A percentile compares a stretch with the other conserved stretches of the same genome.
Evolutionary conservation across 1,284 basidiomycete genomes (phyloP).

Genomic region (Cutaneotrichosporon arboriforme): DNA sequence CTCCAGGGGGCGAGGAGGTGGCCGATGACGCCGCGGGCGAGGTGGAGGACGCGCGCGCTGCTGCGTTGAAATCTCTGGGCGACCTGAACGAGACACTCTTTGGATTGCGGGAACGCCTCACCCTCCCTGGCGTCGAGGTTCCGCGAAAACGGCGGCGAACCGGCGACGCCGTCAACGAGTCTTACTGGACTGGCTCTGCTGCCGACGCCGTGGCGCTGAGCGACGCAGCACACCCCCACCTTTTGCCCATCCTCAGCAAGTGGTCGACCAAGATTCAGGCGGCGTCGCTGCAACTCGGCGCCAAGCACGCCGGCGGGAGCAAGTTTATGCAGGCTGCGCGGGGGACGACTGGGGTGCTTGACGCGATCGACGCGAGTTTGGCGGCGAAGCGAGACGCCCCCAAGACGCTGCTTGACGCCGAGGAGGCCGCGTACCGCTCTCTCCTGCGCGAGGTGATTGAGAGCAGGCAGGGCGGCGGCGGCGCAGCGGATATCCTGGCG

Average conservation of each 20-base stretch:
- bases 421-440: constrained; percentile 86
- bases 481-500: constrained; percentile 27
- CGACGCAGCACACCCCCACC: constrained; percentile 57
- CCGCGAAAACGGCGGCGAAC: constrained; percentile 9
- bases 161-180: constrained; percentile 17
- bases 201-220: constrained; percentile 33
- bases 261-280: constrained; percentile 92
- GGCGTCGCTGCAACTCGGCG: constrained; percentile 56
- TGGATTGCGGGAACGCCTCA: constrained; percentile 57
- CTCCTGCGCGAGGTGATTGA: constrained; percentile 84
- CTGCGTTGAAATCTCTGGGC: constrained; percentile 31
- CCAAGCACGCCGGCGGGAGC: constrained; percentile 36
- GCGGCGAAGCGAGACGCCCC: constrained; percentile 27
- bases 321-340: constrained; percentile 60
- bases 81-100: constrained; percentile 51
- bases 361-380: constrained; percentile 39
- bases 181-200: constrained; percentile 35
- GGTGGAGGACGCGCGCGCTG: constrained; percentile 21
- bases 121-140: constrained; percentile 25
- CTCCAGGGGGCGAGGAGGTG: background rate
- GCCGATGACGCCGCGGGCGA: constrained; percentile 28
- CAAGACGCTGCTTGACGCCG: constrained; percentile 53
- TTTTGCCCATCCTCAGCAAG: constrained; percentile 72
- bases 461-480: constrained; percentile 34
- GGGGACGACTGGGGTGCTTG: constrained; percentile 44